Conservation (phyloP, 441 rosid species). For the Arabidopsis hybrid region DNA sequence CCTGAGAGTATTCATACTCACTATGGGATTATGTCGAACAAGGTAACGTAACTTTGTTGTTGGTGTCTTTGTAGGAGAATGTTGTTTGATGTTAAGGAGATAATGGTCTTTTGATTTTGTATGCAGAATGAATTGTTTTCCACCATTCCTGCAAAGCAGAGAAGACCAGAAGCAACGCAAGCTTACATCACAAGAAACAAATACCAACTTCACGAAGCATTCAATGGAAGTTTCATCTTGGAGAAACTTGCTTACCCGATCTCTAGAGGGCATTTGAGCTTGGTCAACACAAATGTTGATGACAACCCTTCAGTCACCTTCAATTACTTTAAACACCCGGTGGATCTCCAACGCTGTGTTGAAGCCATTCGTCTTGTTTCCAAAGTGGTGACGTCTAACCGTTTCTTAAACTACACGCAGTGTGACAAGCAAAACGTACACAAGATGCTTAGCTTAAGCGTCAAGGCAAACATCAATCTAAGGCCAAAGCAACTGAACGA, state of each 20-base stretch:
- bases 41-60: conserved; percentile 54
- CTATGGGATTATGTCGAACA: conserved; percentile 82
- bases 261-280: conserved; percentile 75
- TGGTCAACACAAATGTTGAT: conserved; percentile 71
- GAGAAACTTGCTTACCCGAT: conserved; percentile 79
- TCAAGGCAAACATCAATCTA: conserved; percentile 80
- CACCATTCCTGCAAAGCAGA: conserved; percentile 74
- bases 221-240: conserved; percentile 90
- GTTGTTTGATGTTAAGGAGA: conserved; percentile 6
- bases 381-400: conserved; percentile 67
- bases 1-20: conserved; percentile 77
- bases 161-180: conserved; percentile 67
- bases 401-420: conserved; percentile 69
- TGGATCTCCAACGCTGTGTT: conserved; percentile 76
- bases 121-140: conserved; percentile 88
- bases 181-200: conserved; percentile 63
- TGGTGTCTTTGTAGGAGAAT: conserved; percentile 16
- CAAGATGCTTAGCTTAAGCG: conserved; percentile 74
- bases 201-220: conserved; percentile 73
- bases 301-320: conserved; percentile 89
- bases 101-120: conserved; percentile 8
- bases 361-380: conserved; percentile 67
- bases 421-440: conserved; percentile 57
- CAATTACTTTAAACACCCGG: conserved; percentile 87
- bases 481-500: conserved; percentile 79